Evolutionary conservation across 345 rosid species (phyloP).

Genomic region (Nephelium lappaceum): DNA sequence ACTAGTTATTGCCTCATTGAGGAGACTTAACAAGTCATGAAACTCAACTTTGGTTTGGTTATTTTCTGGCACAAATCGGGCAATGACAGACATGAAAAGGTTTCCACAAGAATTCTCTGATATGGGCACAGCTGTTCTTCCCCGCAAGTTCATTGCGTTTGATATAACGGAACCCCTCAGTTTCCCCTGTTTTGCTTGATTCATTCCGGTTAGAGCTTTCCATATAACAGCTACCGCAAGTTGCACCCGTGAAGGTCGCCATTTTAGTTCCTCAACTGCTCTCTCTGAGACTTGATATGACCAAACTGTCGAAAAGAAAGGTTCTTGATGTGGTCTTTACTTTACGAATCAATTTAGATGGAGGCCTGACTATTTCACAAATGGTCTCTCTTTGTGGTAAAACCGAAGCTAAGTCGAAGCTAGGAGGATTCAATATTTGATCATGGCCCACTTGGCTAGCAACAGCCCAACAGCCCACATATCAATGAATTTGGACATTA

Average conservation of each 20-base stretch:
- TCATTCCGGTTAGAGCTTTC: constrained; percentile 19
- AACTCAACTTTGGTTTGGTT: background rate
- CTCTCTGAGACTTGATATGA: background rate
- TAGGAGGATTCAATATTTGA: background rate
- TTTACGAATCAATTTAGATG: background rate
- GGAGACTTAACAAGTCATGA: background rate
- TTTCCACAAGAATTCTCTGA: constrained; percentile 18
- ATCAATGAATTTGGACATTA: background rate
- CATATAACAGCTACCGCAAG: background rate
- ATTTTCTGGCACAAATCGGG: background rate
- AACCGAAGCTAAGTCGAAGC: background rate
- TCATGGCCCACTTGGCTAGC: background rate
- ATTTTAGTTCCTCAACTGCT: background rate
- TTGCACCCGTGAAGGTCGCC: background rate
- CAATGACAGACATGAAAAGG: background rate
- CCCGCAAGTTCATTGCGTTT: constrained; percentile 15
- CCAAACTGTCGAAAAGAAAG: background rate
- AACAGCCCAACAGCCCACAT: constrained; percentile 21
- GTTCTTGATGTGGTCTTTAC: background rate
- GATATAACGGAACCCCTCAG: constrained; percentile 13
- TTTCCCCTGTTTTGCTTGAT: constrained; percentile 12
- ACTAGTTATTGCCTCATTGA: background rate
- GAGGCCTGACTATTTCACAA: background rate
- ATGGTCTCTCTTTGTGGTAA: background rate
- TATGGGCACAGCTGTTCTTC: constrained; percentile 15